phyloP scores from a whole-genome alignment of 257 asterid genomes.

The Scutellaria barbata region DNA sequence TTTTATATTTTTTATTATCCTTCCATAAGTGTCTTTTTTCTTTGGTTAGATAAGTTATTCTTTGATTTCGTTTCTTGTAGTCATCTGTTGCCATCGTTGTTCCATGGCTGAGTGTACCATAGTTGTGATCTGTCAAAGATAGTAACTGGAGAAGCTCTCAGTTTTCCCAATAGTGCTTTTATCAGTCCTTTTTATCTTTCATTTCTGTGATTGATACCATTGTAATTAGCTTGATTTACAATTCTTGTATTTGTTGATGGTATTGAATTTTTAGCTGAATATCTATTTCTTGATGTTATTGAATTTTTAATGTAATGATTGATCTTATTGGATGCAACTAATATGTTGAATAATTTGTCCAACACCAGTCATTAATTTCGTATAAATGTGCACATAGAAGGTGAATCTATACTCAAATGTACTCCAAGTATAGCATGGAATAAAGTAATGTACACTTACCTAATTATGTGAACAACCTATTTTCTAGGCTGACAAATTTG shows the following conservation, averaged over 20 bases:
- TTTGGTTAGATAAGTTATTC: conserved; percentile 41
- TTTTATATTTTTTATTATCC: background rate
- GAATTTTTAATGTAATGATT: no score
- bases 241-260: conserved; percentile 12
- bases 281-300: no score
- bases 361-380: no score
- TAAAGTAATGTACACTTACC: no score
- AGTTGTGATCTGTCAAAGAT: conserved; percentile 36
- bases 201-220: background rate
- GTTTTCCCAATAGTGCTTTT: conserved; percentile 1
- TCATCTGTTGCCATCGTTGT: conserved; percentile 33
- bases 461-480: no score
- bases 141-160: conserved; percentile 23
- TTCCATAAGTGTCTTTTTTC: background rate
- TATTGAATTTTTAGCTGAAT: background rate
- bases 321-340: no score
- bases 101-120: conserved; percentile 51
- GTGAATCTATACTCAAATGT: background rate
- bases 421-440: no score
- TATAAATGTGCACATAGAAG: no score
- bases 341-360: no score
- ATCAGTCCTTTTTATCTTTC: background rate
- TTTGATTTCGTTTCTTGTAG: conserved; percentile 45
- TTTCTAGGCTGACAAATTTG: no score
- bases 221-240: conserved; percentile 9